A percentile compares a stretch with the other conserved stretches of the same genome.
Conservation (phyloP, 164 flowering plant species). For the Liquidambar formosana region DNA sequence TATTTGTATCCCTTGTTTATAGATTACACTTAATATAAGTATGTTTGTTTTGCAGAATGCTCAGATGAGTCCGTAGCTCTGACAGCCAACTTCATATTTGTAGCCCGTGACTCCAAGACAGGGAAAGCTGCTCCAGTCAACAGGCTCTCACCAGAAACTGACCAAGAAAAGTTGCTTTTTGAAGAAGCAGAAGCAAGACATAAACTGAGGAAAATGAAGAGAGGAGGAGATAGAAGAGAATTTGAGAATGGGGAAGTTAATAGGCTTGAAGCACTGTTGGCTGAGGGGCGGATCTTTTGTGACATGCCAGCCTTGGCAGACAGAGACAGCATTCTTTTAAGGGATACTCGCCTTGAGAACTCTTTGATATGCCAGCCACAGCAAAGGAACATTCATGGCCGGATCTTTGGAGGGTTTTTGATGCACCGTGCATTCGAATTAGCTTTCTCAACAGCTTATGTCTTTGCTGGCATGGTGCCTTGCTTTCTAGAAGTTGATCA, state of each 20-base stretch:
- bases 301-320: conserved; percentile 97
- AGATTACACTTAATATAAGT: neutral
- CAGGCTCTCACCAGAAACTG: conserved; percentile 73
- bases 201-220: conserved; percentile 60
- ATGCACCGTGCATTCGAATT: conserved; percentile 93
- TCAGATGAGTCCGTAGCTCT: conserved; percentile 60
- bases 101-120: conserved; percentile 93
- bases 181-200: conserved; percentile 81
- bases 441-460: conserved; percentile 92
- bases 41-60: conserved; percentile 33
- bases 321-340: conserved; percentile 86
- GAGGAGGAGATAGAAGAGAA: conserved; percentile 43
- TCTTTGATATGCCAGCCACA: conserved; percentile 96
- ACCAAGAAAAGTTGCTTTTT: conserved; percentile 62
- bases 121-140: conserved; percentile 89
- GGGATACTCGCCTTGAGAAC: conserved; percentile 80
- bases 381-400: conserved; percentile 91
- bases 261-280: conserved; percentile 56
- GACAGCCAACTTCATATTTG: conserved; percentile 90
- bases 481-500: conserved; percentile 91
- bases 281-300: conserved; percentile 85
- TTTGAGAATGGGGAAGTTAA: conserved; percentile 41
- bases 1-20: no score
- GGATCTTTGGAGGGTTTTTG: conserved; percentile 93
- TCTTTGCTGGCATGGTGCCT: conserved; percentile 82